A percentile compares a stretch with the other conserved stretches of the same genome.
Conservation (phyloP, 2,329 filamentous ascomycete species). For the Nemania abortiva region DNA sequence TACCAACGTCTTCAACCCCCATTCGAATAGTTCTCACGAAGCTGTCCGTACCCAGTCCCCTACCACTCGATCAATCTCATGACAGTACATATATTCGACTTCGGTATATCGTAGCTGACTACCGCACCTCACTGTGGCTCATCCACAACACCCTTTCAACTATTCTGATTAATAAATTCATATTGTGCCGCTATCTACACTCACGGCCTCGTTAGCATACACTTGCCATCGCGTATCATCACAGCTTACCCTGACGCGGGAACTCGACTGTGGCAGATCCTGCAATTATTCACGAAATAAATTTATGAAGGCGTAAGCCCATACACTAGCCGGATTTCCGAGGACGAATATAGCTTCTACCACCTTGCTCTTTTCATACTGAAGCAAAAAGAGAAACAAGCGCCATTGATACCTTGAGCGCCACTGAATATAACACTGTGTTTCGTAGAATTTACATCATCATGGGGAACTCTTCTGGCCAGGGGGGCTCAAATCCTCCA, state of each 20-base stretch:
- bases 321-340: background rate
- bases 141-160: background rate
- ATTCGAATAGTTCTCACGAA: constrained; percentile 41
- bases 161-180: constrained; percentile 14
- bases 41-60: constrained; percentile 35
- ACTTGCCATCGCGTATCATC: background rate
- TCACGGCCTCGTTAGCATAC: background rate
- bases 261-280: background rate
- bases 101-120: background rate
- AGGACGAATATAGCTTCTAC: background rate
- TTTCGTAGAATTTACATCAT: constrained; percentile 17
- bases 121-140: background rate
- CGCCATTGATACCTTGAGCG: background rate
- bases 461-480: constrained; percentile 58
- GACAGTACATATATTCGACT: constrained; percentile 50
- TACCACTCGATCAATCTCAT: constrained; percentile 33
- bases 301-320: background rate
- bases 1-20: constrained; percentile 36
- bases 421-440: background rate
- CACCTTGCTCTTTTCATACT: background rate
- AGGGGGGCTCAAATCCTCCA: constrained; percentile 56
- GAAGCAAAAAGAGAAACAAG: background rate
- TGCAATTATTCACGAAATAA: background rate
- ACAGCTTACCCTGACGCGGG: background rate
- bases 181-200: background rate